Base-by-base conservation (phyloP, 2,329 filamentous ascomycete genomes). In the Neophaeococcomyces mojaviensis region DNA sequence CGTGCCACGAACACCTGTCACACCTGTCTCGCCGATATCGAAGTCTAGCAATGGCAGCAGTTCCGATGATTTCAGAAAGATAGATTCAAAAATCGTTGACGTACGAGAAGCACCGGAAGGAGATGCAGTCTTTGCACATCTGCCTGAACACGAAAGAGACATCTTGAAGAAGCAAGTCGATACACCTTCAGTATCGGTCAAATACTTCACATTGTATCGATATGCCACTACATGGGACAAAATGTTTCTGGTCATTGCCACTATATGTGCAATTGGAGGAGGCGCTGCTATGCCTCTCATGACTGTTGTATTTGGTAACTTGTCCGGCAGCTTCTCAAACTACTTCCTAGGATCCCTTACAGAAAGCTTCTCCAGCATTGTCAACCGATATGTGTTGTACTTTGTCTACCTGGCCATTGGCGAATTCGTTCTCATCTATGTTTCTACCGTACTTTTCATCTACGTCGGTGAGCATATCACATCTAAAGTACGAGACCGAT, bases 401-500 rank as follows among this genome's bases (percentile, higher is more conserved):
- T 92, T 94, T 54, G 69, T 95, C 28, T 94, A 94, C 62, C 76
- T 95, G 38, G 88, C 78, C 35, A 80, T 94, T 48, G 88, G 74
- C 52, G 84, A 89, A 60, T 94, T 94, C 54, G 66, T 86, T 37
- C 81, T 82, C 2, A 77, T 82, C 36, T 94, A 94, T 62, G 70
- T 94, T 49, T 76, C 80, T 19, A 96, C 89, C 0, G 81, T 94
- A 15, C 86, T 87, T 16, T 96, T 94, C 68, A 94, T 96, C 57
- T 95, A 88, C 59, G 82, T 81, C 0, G 86, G 86, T 47, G 86
- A 90, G 63, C 82, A 88, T 59, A 80, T 89, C 60, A 81, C 81
- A 48, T 78, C 79, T 51, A 86, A 88, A 68, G 86, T 89, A 56
- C 80, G 89, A 48, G 79, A 86, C 61, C 77, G 86, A 55, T 97